Evolutionary conservation across 2,329 filamentous ascomycete species (phyloP).

Genomic region (Phoma herbarum): DNA sequence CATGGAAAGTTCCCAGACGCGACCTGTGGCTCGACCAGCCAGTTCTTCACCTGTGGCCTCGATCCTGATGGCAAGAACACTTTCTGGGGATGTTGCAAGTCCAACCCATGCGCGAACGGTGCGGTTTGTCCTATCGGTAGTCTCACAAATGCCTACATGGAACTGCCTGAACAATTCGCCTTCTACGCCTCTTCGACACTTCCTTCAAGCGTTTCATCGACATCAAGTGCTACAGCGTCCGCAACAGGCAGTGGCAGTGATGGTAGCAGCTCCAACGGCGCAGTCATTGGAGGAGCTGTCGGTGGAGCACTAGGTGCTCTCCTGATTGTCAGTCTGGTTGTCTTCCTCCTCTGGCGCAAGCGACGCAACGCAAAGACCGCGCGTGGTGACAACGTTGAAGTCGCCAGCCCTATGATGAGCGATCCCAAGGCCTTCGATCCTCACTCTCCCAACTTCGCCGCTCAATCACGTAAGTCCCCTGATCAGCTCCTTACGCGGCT

Average conservation of each 20-base stretch:
- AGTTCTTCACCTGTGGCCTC: constrained; percentile 50
- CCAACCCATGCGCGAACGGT: constrained; percentile 42
- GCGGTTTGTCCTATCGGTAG: background rate
- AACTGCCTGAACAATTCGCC: constrained; percentile 30
- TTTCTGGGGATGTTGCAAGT: constrained; percentile 54
- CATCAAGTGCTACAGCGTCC: background rate
- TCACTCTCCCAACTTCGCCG: constrained; percentile 22
- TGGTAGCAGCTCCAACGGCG: constrained; percentile 26
- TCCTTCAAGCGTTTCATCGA: background rate
- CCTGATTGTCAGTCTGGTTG: constrained; percentile 37
- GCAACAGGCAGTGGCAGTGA: constrained; percentile 8
- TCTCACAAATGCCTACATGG: constrained; percentile 27
- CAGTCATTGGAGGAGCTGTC: constrained; percentile 41
- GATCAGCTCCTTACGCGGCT: background rate
- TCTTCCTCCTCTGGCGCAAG: constrained; percentile 36
- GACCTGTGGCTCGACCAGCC: constrained; percentile 38
- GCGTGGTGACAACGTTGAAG: constrained; percentile 2
- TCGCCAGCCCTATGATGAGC: constrained; percentile 26
- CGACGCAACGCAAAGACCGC: constrained; percentile 15
- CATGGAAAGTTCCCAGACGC: constrained; percentile 47
- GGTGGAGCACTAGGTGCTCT: constrained; percentile 37
- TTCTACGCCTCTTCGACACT: constrained; percentile 21
- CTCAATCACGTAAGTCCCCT: constrained; percentile 35
- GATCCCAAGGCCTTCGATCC: constrained; percentile 21
- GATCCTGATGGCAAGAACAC: constrained; percentile 17